These are phyloP conservation scores for Quercus engelmannii DNA, from an alignment of 306 rosid genomes.

Conservation along the genomic window DNA sequence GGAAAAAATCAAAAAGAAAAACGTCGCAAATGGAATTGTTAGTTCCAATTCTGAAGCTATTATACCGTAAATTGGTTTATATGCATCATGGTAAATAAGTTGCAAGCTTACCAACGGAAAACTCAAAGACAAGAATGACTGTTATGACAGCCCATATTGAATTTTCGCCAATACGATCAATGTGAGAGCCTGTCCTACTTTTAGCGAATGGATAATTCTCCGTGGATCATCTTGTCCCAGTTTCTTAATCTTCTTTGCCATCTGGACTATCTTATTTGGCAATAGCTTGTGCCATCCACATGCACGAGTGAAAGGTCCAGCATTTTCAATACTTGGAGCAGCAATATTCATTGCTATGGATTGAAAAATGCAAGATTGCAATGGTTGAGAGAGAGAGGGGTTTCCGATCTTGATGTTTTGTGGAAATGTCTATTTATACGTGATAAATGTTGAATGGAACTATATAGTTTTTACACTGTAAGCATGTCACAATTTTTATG, in stretches of 20 bases:
- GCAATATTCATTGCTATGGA: background rate
- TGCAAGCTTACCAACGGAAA: slow-evolving; percentile 23
- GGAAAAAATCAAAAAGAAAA: background rate
- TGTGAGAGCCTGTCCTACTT: slow-evolving; percentile 25
- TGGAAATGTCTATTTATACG: background rate
- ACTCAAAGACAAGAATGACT: slow-evolving; percentile 22
- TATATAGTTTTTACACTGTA: background rate
- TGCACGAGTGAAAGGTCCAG: background rate
- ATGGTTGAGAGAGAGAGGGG: background rate
- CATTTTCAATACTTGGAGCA: background rate
- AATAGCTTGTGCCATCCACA: background rate
- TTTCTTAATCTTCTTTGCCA: slow-evolving; percentile 13
- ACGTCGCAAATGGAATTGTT: background rate
- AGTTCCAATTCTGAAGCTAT: too few relatives aligned
- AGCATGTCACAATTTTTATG: background rate
- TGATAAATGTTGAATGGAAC: background rate
- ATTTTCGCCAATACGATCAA: slow-evolving; percentile 7
- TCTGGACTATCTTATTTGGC: background rate
- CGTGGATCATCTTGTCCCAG: slow-evolving; percentile 26
- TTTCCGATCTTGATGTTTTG: background rate
- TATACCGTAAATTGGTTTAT: too few relatives aligned
- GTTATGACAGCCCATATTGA: slow-evolving; percentile 29
- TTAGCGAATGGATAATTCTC: slow-evolving; percentile 22
- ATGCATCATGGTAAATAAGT: background rate
- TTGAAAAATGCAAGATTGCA: background rate